These are phyloP conservation scores for Bipolaris sorokiniana DNA, from an alignment of 2,329 filamentous ascomycete genomes.

Conservation along the genomic window DNA sequence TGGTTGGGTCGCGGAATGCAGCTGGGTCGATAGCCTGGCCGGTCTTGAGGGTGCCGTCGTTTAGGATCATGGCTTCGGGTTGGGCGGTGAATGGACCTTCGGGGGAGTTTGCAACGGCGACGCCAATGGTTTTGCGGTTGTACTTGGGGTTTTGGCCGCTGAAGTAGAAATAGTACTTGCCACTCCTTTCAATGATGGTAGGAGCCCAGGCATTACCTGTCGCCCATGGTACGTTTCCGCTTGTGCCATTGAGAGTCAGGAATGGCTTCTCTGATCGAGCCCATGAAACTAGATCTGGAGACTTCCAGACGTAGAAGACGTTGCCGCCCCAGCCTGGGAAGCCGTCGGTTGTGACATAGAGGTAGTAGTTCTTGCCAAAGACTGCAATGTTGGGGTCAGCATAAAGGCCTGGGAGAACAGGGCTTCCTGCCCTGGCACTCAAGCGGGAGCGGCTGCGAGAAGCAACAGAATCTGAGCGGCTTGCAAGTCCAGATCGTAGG, in stretches of 20 bases:
- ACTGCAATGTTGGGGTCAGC: conserved; percentile 40
- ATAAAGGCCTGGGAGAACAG: conserved; percentile 33
- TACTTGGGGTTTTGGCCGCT: conserved; percentile 34
- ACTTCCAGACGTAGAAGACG: conserved; percentile 38
- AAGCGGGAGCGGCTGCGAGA: conserved; percentile 50
- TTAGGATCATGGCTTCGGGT: conserved; percentile 35
- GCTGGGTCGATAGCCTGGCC: conserved; percentile 37
- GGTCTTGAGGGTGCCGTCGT: conserved; percentile 31
- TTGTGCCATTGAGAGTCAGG: conserved; percentile 37
- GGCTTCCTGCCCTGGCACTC: conserved; percentile 17
- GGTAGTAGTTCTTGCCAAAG: conserved; percentile 34
- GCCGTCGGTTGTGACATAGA: conserved; percentile 38
- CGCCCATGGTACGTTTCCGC: conserved; percentile 39
- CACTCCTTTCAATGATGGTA: conserved; percentile 30
- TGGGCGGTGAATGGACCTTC: conserved; percentile 36
- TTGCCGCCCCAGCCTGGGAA: conserved; percentile 36
- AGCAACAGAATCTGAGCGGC: conserved; percentile 50
- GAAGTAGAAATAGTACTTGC: conserved; percentile 42
- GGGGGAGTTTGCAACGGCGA: conserved; percentile 31
- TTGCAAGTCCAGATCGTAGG: conserved; percentile 28
- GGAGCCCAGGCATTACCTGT: conserved; percentile 38
- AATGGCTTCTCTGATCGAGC: conserved; percentile 29
- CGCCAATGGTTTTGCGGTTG: conserved; percentile 39
- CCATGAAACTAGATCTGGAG: conserved; percentile 35
- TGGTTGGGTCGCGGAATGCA: conserved; percentile 32